Evolutionary conservation across 1,139 yeast genomes (phyloP).

Genomic region (Candida anutae): DNA sequence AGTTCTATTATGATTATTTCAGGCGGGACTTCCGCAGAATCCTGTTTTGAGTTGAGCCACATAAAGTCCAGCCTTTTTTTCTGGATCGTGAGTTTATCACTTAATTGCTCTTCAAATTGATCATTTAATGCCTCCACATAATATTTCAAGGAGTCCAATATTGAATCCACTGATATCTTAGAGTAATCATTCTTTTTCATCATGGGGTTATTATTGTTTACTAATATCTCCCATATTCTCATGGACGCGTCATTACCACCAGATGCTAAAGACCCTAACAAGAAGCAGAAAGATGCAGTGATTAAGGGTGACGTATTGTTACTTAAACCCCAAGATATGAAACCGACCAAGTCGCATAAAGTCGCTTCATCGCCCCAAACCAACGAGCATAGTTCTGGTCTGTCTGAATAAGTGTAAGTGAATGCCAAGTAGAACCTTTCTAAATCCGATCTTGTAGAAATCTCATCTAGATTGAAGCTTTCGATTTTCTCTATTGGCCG

Average conservation of each 20-base stretch:
- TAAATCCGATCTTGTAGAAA: constrained; percentile 70
- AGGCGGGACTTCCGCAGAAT: constrained; percentile 10
- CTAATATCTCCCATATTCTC: constrained; percentile 35
- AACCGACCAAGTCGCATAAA: constrained; percentile 48
- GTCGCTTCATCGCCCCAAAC: constrained; percentile 66
- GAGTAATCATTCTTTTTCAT: constrained; percentile 33
- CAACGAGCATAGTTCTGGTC: constrained; percentile 50
- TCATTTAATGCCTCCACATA: constrained; percentile 47
- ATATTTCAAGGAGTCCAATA: constrained; percentile 48
- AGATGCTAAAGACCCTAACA: constrained; percentile 67
- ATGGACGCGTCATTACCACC: constrained; percentile 47
- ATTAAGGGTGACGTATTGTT: constrained; percentile 75
- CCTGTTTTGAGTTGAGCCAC: constrained; percentile 12
- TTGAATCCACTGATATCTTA: constrained; percentile 52
- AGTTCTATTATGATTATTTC: constrained; percentile 41
- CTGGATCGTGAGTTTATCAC: constrained; percentile 20
- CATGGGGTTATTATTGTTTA: constrained; percentile 18
- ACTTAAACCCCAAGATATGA: constrained; percentile 80
- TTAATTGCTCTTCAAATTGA: constrained; percentile 30
- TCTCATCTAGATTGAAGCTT: constrained; percentile 38
- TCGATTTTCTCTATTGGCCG: constrained; percentile 1
- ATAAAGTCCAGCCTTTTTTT: constrained; percentile 33
- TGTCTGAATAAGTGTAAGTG: constrained; percentile 57
- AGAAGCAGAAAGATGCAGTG: constrained; percentile 72
- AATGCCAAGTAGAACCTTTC: constrained; percentile 81